These are phyloP conservation scores for Butyriboletus loyo DNA, from an alignment of 768 basidiomycete genomes.

Conservation along the genomic window DNA sequence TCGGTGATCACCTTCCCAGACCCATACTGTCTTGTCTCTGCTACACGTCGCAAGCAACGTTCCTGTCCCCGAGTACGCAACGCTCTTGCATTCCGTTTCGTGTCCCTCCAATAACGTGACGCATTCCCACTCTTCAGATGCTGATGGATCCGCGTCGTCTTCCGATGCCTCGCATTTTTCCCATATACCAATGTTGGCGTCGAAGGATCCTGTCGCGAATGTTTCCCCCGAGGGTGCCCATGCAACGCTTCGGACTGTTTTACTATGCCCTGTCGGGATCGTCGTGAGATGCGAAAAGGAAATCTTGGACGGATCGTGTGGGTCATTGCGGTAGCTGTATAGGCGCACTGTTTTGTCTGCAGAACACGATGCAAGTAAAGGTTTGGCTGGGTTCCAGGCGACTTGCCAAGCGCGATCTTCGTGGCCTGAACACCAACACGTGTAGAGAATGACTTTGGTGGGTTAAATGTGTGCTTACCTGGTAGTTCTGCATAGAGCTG, in stretches of 20 bases:
- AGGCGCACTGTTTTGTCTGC: slow-evolving; percentile 90
- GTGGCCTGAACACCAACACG: slow-evolving; percentile 48
- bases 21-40: slow-evolving; percentile 97
- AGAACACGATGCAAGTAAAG: slow-evolving; percentile 89
- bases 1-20: slow-evolving; percentile 82
- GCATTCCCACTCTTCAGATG: slow-evolving; percentile 78
- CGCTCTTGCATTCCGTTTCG: slow-evolving; percentile 94
- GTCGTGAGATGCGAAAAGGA: slow-evolving; percentile 52
- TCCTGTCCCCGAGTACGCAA: slow-evolving; percentile 74
- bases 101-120: slow-evolving; percentile 87
- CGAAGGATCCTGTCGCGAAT: slow-evolving; percentile 91
- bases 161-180: slow-evolving; percentile 55
- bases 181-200: slow-evolving; percentile 90
- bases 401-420: slow-evolving; percentile 84
- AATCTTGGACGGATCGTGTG: slow-evolving; percentile 25
- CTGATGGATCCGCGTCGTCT: slow-evolving; percentile 33
- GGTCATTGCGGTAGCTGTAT: slow-evolving; percentile 56
- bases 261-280: slow-evolving; percentile 81
- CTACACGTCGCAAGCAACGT: slow-evolving; percentile 90
- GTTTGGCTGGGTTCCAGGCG: slow-evolving; percentile 83
- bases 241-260: slow-evolving; percentile 81
- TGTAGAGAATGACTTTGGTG: too few species aligned
- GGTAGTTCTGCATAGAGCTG: slow-evolving; percentile 21
- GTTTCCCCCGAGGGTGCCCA: slow-evolving; percentile 88
- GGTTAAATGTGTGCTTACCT: slow-evolving; percentile 12